Percentiles rank a stretch among this genome's conserved stretches.
phyloP scores from a whole-genome alignment of 257 asterid species.

The Leptodermis oblonga region DNA sequence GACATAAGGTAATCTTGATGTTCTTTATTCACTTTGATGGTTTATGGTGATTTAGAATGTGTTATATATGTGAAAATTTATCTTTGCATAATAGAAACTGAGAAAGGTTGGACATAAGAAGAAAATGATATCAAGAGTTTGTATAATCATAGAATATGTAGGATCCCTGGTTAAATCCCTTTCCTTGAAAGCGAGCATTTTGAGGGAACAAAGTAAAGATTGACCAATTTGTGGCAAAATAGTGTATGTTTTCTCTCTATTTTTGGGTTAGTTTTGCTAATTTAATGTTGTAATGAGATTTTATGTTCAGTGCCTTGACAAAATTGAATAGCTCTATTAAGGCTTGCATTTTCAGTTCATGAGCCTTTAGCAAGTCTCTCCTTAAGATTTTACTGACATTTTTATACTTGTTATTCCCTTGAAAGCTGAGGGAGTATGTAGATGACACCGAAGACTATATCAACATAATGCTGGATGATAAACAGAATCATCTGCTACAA shows the following conservation, averaged over 20 bases:
- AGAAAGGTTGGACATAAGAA: background rate
- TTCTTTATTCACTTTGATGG: background rate
- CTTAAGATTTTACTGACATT: slow-evolving; percentile 4
- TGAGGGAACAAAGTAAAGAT: background rate
- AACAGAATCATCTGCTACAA: slow-evolving; percentile 80
- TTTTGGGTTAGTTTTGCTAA: background rate
- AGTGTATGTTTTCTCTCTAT: too few species aligned
- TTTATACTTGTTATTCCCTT: slow-evolving; percentile 4
- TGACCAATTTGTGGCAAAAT: too few species aligned
- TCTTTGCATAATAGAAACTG: background rate
- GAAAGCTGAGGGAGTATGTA: slow-evolving; percentile 76
- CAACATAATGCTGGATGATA: slow-evolving; percentile 87
- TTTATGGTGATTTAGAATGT: background rate
- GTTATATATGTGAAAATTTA: background rate
- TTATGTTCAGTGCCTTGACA: background rate
- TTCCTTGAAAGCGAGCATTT: background rate
- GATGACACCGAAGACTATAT: slow-evolving; percentile 90
- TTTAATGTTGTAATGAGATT: background rate
- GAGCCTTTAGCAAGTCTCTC: background rate
- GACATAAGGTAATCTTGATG: background rate
- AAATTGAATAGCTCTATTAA: background rate
- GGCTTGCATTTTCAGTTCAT: background rate
- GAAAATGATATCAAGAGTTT: too few species aligned
- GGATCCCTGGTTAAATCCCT: too few species aligned
- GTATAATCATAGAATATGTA: too few species aligned